Evolutionary conservation across 2,329 filamentous ascomycete species (phyloP).

Genomic region (Ascochyta fabae): DNA sequence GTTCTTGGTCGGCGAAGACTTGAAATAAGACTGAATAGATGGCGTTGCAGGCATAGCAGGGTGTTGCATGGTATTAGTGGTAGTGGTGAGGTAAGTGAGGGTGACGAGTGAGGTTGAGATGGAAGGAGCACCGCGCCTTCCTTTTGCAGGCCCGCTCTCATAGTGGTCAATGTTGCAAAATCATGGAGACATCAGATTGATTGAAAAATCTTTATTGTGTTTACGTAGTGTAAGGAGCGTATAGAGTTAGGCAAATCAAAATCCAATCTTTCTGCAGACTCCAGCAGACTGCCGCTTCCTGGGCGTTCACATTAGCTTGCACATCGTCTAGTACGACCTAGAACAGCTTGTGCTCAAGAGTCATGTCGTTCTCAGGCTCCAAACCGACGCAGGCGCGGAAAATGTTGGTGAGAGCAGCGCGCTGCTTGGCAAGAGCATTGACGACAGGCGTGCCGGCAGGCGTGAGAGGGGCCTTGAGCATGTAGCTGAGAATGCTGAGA

Average conservation of each 20-base stretch:
- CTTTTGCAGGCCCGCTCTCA: neutral
- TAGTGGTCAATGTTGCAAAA: no score
- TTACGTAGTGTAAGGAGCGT: constrained; percentile 31
- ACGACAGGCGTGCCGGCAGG: constrained; percentile 94
- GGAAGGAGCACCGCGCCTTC: constrained; percentile 16
- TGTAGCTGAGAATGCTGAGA: constrained; percentile 96
- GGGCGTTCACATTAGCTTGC: neutral
- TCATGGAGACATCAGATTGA: neutral
- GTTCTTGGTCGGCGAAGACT: constrained; percentile 32
- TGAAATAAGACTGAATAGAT: constrained; percentile 56
- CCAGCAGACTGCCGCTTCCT: neutral
- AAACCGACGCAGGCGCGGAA: constrained; percentile 97
- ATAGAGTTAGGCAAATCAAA: constrained; percentile 32
- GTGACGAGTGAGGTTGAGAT: neutral
- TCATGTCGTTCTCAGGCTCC: constrained; percentile 98
- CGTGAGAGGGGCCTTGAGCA: constrained; percentile 94
- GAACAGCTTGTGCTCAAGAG: constrained; percentile 97
- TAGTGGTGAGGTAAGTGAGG: constrained; percentile 1
- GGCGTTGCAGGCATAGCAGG: constrained; percentile 43
- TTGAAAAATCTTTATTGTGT: constrained; percentile 10
- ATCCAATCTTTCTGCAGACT: neutral
- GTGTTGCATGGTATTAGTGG: neutral
- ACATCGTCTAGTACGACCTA: constrained; percentile 17
- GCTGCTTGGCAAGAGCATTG: constrained; percentile 95
- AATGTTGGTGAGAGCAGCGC: constrained; percentile 93